Evolutionary conservation across 495 filamentous ascomycete species (phyloP).

Genomic region (Penicilliopsis zonata): DNA sequence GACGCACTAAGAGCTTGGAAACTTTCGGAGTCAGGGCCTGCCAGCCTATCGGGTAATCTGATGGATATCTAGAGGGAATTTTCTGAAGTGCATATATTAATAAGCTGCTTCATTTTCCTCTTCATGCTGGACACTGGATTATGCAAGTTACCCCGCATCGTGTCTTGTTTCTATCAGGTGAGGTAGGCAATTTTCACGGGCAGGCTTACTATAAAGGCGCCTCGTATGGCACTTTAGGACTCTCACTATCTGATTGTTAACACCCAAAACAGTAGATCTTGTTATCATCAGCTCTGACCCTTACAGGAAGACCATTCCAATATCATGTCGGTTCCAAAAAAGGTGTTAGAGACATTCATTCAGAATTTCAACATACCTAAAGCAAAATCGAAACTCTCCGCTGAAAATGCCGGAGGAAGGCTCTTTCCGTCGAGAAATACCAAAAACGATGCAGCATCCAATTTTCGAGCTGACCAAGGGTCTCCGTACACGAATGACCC

Average conservation of each 20-base stretch:
- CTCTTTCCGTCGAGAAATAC: conserved; percentile 1
- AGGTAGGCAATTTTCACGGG: background rate
- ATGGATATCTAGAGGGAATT: conserved; percentile 1
- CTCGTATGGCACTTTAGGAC: background rate
- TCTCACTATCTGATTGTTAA: background rate
- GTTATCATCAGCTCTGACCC: background rate
- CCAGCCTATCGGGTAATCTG: conserved; percentile 2
- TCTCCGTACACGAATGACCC: conserved; percentile 1
- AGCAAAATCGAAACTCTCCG: conserved; percentile 1
- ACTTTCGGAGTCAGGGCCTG: conserved; percentile 4
- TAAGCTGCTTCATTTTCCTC: background rate
- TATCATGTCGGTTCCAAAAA: conserved; percentile 1
- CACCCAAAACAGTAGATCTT: background rate
- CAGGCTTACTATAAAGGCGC: conserved; percentile 1
- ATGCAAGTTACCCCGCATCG: background rate
- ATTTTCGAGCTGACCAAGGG: conserved; percentile 1
- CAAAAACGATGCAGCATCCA: conserved; percentile 1
- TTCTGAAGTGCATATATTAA: background rate
- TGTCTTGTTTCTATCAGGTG: conserved; percentile 1
- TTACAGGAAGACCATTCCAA: background rate
- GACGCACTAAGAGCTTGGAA: conserved; percentile 4
- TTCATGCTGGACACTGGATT: background rate
- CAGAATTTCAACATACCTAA: background rate
- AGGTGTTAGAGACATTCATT: background rate
- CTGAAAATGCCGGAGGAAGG: conserved; percentile 1